Evolutionary conservation across 768 basidiomycete species (phyloP).

Genomic region (Crepidotus variabilis): DNA sequence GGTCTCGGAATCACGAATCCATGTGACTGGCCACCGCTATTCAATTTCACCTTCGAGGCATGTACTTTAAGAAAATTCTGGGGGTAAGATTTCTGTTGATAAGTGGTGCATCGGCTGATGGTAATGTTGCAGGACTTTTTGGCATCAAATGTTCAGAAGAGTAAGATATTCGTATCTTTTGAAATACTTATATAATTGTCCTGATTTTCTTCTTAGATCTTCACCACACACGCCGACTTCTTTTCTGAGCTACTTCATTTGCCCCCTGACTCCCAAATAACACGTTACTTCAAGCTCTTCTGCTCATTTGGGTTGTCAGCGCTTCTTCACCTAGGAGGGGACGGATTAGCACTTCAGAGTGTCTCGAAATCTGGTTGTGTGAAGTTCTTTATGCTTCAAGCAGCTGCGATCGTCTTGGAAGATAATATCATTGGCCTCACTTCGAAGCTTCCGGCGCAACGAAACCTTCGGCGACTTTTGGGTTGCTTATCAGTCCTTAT

Average conservation of each 20-base stretch:
- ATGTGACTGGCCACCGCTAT: slow-evolving; percentile 35
- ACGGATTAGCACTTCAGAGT: slow-evolving; percentile 18
- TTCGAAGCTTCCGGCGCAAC: background rate
- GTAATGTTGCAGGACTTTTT: slow-evolving; percentile 14
- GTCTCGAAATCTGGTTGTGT: slow-evolving; percentile 12
- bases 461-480: slow-evolving; percentile 7
- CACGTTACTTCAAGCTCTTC: slow-evolving; percentile 29
- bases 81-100: slow-evolving; percentile 27
- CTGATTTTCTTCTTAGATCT: slow-evolving; percentile 15
- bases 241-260: slow-evolving; percentile 23
- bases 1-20: slow-evolving; percentile 24
- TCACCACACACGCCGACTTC: slow-evolving; percentile 23
- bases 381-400: slow-evolving; percentile 20
- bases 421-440: slow-evolving; percentile 20
- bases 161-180: slow-evolving; percentile 20
- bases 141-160: slow-evolving; percentile 34
- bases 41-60: slow-evolving; percentile 27
- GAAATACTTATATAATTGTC: background rate
- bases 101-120: background rate
- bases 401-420: slow-evolving; percentile 32
- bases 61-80: slow-evolving; percentile 36
- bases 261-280: slow-evolving; percentile 15
- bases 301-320: slow-evolving; percentile 31
- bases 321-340: slow-evolving; percentile 28
- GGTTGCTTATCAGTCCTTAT: slow-evolving; percentile 24